Evolutionary conservation across 2,329 filamentous ascomycete genomes (phyloP), one percentile per base, ranked within the genome.

Genomic region (Cadophora luteo-olivacea): DNA sequence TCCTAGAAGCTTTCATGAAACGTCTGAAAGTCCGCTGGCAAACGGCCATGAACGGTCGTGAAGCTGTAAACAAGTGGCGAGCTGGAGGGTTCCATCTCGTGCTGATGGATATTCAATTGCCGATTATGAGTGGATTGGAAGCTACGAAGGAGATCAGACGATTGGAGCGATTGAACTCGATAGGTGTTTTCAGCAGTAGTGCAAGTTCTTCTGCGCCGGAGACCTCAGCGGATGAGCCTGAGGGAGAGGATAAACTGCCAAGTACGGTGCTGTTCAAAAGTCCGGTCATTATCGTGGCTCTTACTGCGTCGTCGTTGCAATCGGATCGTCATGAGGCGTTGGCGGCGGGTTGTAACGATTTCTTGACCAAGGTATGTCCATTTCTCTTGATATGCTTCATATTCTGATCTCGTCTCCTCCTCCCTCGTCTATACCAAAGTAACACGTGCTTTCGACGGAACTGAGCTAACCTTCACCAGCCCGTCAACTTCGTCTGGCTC

Each of bases 21-120:
- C 87, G 94, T 61, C 85, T 99, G 61, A 97, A 97, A 77, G 96
- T 99, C 7, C 89, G 96, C 41, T 98, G 95, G 94, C 92, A 96
- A 80, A 97, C 93, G n/a, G 96, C 96, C 48, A 93, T 97, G 86
- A 97, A 98, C 78, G 96, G 96, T 29, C 89, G 91, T 72, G 95
- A 97, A 72, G 96, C 96, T 1, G 94, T 98, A 33, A 91, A 88
- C 69, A 97, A 97, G 81, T 99, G 96, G 95, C 90, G 92, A 66
- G 86, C 87, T 4, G 96, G 96, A 45, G 96, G 96, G 0, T 98
- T 97, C 77, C 96, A 99, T 81, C 82, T 99, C 72, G 96, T 99
- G 19, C 84, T 99, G 65, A 99, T 99, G 96, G 96, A 99, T 79
- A 98, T 99, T 73, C 96, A 98, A 78, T 85, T 99, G 67, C 96